Percentiles rank a stretch among this genome's conserved stretches.
These are phyloP conservation scores for Hypsizygus marmoreus DNA, from an alignment of 768 basidiomycete species.

Conservation along the genomic window DNA sequence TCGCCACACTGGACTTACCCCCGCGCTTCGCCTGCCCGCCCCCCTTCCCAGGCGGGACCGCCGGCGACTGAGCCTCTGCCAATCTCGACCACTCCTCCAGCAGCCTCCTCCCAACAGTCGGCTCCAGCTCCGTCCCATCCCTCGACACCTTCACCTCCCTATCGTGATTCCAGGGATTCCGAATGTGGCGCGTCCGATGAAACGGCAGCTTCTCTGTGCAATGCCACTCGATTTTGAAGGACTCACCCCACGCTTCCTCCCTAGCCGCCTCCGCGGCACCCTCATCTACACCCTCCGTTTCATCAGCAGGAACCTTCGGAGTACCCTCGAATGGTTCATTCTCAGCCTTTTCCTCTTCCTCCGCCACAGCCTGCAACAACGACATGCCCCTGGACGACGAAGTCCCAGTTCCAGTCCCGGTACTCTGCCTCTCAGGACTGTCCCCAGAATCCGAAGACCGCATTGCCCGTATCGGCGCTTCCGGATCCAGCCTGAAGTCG, in stretches of 20 bases:
- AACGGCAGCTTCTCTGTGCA: slow-evolving; percentile 74
- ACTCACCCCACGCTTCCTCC: slow-evolving; percentile 63
- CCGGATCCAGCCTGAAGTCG: slow-evolving; percentile 40
- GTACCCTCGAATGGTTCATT: too few relatives aligned
- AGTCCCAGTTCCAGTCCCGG: neutral
- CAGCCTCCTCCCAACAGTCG: slow-evolving; percentile 64
- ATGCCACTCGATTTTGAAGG: slow-evolving; percentile 86
- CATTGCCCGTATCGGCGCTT: slow-evolving; percentile 41
- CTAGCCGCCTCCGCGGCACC: slow-evolving; percentile 13
- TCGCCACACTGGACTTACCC: slow-evolving; percentile 4
- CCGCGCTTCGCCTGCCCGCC: slow-evolving; percentile 6
- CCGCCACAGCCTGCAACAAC: slow-evolving; percentile 22
- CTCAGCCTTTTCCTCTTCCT: slow-evolving; percentile 30
- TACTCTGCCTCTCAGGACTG: neutral
- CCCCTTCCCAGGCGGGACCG: neutral
- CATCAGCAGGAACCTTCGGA: slow-evolving; percentile 2
- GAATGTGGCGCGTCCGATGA: slow-evolving; percentile 70
- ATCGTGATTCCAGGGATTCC: slow-evolving; percentile 93
- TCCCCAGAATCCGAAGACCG: slow-evolving; percentile 16
- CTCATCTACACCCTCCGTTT: slow-evolving; percentile 26
- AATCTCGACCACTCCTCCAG: slow-evolving; percentile 68
- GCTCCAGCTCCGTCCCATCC: slow-evolving; percentile 93
- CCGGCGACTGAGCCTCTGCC: slow-evolving; percentile 15
- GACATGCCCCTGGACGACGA: slow-evolving; percentile 3
- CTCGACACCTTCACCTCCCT: slow-evolving; percentile 79